phyloP scores from a whole-genome alignment of 2,329 filamentous ascomycete species.

The Acephala macrosclerotiorum region DNA sequence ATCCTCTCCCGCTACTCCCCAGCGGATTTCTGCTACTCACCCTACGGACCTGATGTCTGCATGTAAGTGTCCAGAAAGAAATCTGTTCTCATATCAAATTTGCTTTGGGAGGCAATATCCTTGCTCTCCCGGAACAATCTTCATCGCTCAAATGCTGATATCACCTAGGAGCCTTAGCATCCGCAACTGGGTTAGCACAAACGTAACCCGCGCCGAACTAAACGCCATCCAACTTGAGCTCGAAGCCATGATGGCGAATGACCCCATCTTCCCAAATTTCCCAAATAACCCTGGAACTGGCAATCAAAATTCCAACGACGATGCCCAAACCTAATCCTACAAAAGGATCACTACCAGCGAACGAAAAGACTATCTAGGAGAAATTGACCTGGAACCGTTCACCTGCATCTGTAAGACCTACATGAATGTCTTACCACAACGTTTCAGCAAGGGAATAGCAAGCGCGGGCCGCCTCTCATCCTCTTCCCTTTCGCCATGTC shows the following conservation, averaged over 20 bases:
- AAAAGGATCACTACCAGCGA: neutral
- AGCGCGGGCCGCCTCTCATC: neutral
- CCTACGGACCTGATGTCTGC: conserved; percentile 28
- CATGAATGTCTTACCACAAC: neutral
- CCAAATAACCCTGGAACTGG: neutral
- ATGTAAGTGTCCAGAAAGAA: too few relatives aligned
- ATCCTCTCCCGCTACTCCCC: conserved; percentile 25
- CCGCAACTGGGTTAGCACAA: conserved; percentile 31
- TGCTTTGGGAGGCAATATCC: too few relatives aligned
- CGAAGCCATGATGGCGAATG: conserved; percentile 23
- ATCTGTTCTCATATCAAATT: too few relatives aligned
- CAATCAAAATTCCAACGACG: neutral
- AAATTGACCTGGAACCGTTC: conserved; percentile 3
- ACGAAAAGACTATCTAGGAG: neutral
- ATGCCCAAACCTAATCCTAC: neutral
- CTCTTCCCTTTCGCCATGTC: neutral
- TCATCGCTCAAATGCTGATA: too few relatives aligned
- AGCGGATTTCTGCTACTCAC: conserved; percentile 24
- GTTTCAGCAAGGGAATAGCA: conserved; percentile 1
- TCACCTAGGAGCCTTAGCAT: conserved; percentile 17
- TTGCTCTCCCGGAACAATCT: too few relatives aligned
- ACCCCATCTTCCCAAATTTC: neutral
- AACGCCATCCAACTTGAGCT: conserved; percentile 30
- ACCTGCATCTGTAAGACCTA: neutral
- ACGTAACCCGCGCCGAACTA: conserved; percentile 29